Evolutionary conservation across 495 filamentous ascomycete species (phyloP), one percentile per base, ranked within the genome.

Genomic region (Clavariopsis aquatica): DNA sequence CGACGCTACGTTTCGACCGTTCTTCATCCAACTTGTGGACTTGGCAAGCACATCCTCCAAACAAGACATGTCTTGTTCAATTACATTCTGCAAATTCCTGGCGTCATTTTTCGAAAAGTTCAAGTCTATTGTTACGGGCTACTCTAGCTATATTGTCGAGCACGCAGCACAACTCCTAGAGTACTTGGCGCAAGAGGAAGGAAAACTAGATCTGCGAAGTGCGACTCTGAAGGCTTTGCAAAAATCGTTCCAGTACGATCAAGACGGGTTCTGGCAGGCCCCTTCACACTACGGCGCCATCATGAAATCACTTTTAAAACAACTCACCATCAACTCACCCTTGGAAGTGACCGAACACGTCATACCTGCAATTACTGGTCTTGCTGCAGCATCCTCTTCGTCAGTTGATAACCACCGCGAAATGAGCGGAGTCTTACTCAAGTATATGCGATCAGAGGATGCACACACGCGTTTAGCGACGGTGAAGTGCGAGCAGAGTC

Each of bases 101-200:
- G 75, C 84, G 15, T 76, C 84, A 8, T 89, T 98, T 75, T 96
- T 94, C 68, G 83, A 84, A 52, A 87, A 84, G 60, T 86, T 98
- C 52, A 93, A 94, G 84, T 95, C 92, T 4, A 91, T 96, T 49
- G 90, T 97, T 47, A 98, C 95, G 5, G 86, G 85, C 74, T 98
- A 98, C 72, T 84, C 90, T 22, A 87, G 85, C 63, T 91, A 94
- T 71, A 79, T 94, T n/a, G 73, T 96, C 65, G 91, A 95, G 27
- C 86, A 79, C 65, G 83, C 87, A 1, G 81, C 86, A 27, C 76
- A 83, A 47, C 79, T 90, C n/a, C 80, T 97, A 13, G 34, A 74
- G 76, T 31, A 78, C 77, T 24, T 76, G 78, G 52, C 76, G 5
- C 29, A 3, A 45, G 15, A 80, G 3, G 78, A 81, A 64, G 79